Evolutionary conservation across 2,329 filamentous ascomycete genomes (phyloP), one percentile per base, ranked within the genome.

Genomic region (Fusarium equiseti): DNA sequence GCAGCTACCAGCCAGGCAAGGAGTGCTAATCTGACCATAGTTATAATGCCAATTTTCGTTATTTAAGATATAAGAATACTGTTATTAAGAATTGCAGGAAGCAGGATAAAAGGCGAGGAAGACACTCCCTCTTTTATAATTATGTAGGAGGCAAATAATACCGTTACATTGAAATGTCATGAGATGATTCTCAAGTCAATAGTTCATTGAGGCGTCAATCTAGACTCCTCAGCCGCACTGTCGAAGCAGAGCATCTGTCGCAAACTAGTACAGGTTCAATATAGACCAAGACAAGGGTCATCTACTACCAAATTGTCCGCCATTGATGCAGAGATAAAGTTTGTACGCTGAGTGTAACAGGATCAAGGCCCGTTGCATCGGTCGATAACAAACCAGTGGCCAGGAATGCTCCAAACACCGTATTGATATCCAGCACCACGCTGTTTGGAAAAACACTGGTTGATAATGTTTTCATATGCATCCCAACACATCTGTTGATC

Each of bases 201-300:
- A 50, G 59, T 29, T 50, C 0, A 6, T 35, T 3, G 43, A 43
- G 59, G 59, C 54, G 59, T 38, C 45, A n/a, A 43, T 44, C 59
- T 50, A 59, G 59, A 59, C 59, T 24, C 9, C 6, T 61, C 27
- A 61, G 58, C 58, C 35, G 53, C 58, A 61, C 43, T 18, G 16
- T 35, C 16, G 16, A 2, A 10, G 11, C 5, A 9, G 5, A 18
- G 9, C 16, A 18, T 10, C 0, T 35, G 3, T 35, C 9, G 32
- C 32, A 35, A 35, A 35, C 16, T 18, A 35, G 8, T 35, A 35
- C 16, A 6, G 32, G 32, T 6, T 35, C 2, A 35, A 0, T 18
- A 16, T 6, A 35, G 16, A 18, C 2, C 1, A 2, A 18, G 32
- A 35, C 9, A 35, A 35, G 16, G 32, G 16, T 6, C 16, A 35